Percentiles rank a stretch among this genome's conserved stretches.
phyloP scores from a whole-genome alignment of 306 rosid species.

The Fagus sylvatica region DNA sequence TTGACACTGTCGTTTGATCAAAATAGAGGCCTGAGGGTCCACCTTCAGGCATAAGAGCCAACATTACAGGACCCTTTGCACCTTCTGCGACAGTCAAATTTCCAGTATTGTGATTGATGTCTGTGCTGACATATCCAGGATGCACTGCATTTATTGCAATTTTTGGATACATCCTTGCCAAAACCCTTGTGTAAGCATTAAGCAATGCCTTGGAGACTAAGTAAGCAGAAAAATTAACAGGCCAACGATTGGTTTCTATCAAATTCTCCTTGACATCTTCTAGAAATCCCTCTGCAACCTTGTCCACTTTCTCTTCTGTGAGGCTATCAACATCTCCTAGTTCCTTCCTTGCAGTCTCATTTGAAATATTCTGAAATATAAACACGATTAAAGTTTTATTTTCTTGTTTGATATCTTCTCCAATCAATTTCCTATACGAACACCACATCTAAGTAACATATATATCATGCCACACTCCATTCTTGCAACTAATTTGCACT shows the following conservation, averaged over 20 bases:
- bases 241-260: neutral
- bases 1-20: neutral
- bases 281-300: neutral
- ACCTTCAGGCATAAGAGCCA: conserved; percentile 1
- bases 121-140: neutral
- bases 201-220: neutral
- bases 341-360: neutral
- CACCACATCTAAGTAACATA: too few species aligned
- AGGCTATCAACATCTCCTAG: neutral
- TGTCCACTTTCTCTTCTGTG: neutral
- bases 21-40: neutral
- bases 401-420: neutral
- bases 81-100: neutral
- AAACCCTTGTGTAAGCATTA: neutral
- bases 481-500: too few species aligned
- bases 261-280: neutral
- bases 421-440: neutral
- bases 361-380: neutral
- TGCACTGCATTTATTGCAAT: neutral
- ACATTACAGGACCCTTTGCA: neutral
- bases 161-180: neutral
- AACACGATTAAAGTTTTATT: neutral
- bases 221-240: neutral
- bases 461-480: too few species aligned
- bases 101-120: neutral